Evolutionary conservation across 2,329 filamentous ascomycete genomes (phyloP).

Genomic region (Macroventuria anomochaeta): DNA sequence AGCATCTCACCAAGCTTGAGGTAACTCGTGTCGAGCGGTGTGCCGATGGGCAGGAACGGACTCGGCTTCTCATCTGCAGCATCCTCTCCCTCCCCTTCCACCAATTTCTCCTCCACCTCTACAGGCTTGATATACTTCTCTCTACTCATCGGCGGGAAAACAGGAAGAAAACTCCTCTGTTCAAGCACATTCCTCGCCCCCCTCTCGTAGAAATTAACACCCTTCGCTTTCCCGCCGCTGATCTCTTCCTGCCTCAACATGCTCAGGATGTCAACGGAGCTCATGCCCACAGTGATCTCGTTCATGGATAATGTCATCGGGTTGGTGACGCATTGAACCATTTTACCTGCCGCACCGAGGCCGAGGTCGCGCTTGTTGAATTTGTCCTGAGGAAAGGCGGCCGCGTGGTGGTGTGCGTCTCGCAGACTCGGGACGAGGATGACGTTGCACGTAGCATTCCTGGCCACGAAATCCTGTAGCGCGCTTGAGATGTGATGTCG

Average conservation of each 20-base stretch:
- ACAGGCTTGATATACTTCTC: slow-evolving; percentile 63
- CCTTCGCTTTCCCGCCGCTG: slow-evolving; percentile 60
- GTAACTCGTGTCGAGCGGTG: slow-evolving; percentile 82
- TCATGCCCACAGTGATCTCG: slow-evolving; percentile 81
- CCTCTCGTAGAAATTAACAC: slow-evolving; percentile 71
- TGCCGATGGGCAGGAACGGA: slow-evolving; percentile 62
- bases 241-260: slow-evolving; percentile 81
- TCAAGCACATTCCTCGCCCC: slow-evolving; percentile 80
- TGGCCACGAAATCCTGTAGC: slow-evolving; percentile 71
- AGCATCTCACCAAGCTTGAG: slow-evolving; percentile 91
- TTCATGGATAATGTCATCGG: slow-evolving; percentile 90
- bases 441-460: slow-evolving; percentile 80
- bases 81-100: slow-evolving; percentile 53
- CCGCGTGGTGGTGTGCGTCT: slow-evolving; percentile 80
- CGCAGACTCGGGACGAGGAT: slow-evolving; percentile 83
- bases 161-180: slow-evolving; percentile 87
- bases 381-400: slow-evolving; percentile 82
- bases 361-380: slow-evolving; percentile 74
- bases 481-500: slow-evolving; percentile 77
- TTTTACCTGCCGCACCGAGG: slow-evolving; percentile 67
- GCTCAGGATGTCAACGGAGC: slow-evolving; percentile 81
- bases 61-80: slow-evolving; percentile 58
- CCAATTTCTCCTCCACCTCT: slow-evolving; percentile 54
- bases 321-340: slow-evolving; percentile 81
- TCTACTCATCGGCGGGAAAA: slow-evolving; percentile 81